Conservation (phyloP, 2,329 filamentous ascomycete species). For the Teratosphaeria destructans region DNA sequence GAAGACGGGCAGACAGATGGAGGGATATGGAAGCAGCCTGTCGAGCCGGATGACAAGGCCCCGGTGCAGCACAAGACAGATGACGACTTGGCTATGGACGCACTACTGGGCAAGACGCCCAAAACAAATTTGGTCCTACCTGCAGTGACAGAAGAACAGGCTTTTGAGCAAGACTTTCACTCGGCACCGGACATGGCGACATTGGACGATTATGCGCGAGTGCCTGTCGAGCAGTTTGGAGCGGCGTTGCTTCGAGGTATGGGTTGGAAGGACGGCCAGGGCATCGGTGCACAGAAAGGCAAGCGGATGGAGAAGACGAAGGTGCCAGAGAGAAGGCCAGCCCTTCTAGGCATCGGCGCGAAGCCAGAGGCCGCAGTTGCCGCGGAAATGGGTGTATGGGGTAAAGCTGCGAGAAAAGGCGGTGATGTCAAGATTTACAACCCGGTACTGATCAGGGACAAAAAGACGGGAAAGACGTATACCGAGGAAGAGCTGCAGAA, state of each 20-base stretch:
- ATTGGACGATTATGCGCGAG: slow-evolving; percentile 73
- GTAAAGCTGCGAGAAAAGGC: slow-evolving; percentile 49
- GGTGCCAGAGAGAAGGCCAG: slow-evolving; percentile 59
- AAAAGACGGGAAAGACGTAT: slow-evolving; percentile 50
- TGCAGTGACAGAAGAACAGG: slow-evolving; percentile 24
- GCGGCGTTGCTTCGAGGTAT: slow-evolving; percentile 82
- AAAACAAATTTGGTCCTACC: slow-evolving; percentile 31
- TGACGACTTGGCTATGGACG: slow-evolving; percentile 46
- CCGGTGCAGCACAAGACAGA: slow-evolving; percentile 34
- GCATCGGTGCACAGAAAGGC: slow-evolving; percentile 43
- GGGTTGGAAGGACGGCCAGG: slow-evolving; percentile 74
- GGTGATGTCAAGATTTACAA: slow-evolving; percentile 49
- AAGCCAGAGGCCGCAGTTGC: slow-evolving; percentile 58
- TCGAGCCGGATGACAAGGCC: slow-evolving; percentile 3
- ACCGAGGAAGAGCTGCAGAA: slow-evolving; percentile 51
- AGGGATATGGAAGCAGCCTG: slow-evolving; percentile 10
- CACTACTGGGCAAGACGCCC: slow-evolving; percentile 31
- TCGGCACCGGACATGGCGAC: slow-evolving; percentile 65
- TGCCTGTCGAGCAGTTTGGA: slow-evolving; percentile 91
- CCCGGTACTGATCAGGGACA: slow-evolving; percentile 51
- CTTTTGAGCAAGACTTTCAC: slow-evolving; percentile 48
- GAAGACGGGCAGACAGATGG: slow-evolving; percentile 19
- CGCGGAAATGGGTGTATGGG: slow-evolving; percentile 71
- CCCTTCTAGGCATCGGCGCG: slow-evolving; percentile 78
- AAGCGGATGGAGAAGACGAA: slow-evolving; percentile 43